Base-by-base conservation (phyloP, 1,284 basidiomycete species). In the Veloporphyrellus conicus region DNA sequence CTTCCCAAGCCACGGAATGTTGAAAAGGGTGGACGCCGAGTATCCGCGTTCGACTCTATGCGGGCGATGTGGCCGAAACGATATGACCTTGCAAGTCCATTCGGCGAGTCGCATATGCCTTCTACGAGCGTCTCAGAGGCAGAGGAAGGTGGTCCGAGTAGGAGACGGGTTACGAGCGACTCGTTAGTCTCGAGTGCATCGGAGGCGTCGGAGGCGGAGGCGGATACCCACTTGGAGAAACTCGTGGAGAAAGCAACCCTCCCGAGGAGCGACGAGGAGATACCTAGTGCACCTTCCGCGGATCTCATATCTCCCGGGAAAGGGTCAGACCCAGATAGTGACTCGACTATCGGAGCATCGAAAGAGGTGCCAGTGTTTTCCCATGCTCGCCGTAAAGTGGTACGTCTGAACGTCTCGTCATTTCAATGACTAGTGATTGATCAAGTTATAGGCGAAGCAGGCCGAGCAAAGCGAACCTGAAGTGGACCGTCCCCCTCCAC, bases 291-390 rank as follows among this genome's bases (percentile, higher is more conserved):
- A 15, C 50, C 47, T 7, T 18, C 44, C 3, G 35, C 52, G n/a
- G 34, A 48, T 33, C 41, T 48, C 37, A 37, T 42, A 18, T 41
- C 51, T 35, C 35, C 44, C 28, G 41, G 44, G 46, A 62, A 60
- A 9, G 71, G 70, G 52, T 76, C 78, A 7, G 84, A 83, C 53
- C 72, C 75, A 4, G 91, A 91, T 37, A 93, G 87, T 61, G 92
- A 95, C 61, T 93, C 90, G 10, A 95, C 92, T 1, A 91, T 94
- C 47, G 90, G 85, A n/a, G 90, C 86, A 2, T 69, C 73, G 20
- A 74, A 73, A 50, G 72, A 73, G 20, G 72, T 72, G 23, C 58
- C 58, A 12, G 46, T 53, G 23, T 52, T 62, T 19, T 49, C 64
- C 4, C 55, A 55, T 23, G 37, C 23, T 39, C 59, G 54, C 5